These are phyloP conservation scores for Verticillium longisporum DNA, from an alignment of 2,329 filamentous ascomycete genomes.

Conservation along the genomic window DNA sequence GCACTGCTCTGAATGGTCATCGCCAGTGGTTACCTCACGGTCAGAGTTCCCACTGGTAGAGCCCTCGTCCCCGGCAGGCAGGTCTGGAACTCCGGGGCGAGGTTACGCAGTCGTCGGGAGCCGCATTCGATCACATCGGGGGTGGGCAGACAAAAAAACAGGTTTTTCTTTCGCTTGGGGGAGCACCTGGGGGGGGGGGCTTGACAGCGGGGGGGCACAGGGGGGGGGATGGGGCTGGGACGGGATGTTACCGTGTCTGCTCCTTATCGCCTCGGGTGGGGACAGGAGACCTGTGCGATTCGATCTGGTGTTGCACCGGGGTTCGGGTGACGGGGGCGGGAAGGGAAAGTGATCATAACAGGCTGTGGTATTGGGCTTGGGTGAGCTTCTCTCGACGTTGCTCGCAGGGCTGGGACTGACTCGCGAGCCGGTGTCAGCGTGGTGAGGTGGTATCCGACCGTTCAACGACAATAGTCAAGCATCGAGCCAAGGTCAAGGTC, in stretches of 20 bases:
- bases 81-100: not conserved
- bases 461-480: not conserved
- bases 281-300: not conserved
- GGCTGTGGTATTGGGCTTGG: not conserved
- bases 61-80: not conserved
- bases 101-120: not conserved
- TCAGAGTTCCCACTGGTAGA: not conserved
- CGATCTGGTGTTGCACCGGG: not conserved
- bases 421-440: not conserved
- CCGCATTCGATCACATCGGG: not conserved
- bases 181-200: not conserved
- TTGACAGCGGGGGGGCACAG: slow-evolving; percentile 27
- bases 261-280: slow-evolving; percentile 80
- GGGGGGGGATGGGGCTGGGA: slow-evolving; percentile 48
- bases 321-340: not conserved
- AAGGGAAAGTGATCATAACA: not conserved
- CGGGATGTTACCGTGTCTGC: slow-evolving; percentile 58
- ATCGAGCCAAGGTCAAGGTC: not conserved
- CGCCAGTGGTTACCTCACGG: not conserved
- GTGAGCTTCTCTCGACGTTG: not conserved
- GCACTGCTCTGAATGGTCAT: not conserved
- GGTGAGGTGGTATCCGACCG: not conserved
- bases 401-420: not conserved
- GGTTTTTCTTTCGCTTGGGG: not conserved
- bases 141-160: not conserved